A percentile compares a stretch with the other conserved stretches of the same genome.
These are phyloP conservation scores for Nigrospora oryzae DNA, from an alignment of 2,329 filamentous ascomycete species.

Conservation along the genomic window DNA sequence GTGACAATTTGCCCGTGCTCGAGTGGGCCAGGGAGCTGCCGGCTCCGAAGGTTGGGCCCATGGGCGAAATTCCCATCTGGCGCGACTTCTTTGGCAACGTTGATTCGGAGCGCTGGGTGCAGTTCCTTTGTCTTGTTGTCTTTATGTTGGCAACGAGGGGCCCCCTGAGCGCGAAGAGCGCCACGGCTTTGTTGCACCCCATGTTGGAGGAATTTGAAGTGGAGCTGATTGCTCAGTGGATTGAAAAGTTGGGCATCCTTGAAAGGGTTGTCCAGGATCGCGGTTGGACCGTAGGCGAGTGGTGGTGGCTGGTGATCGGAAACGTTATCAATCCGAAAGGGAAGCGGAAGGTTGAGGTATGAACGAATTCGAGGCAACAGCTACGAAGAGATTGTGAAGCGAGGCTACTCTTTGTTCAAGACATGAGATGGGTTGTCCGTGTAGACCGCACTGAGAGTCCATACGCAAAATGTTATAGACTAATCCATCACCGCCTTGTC, in stretches of 20 bases:
- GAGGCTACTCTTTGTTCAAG: too few species aligned
- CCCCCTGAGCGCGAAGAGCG: slow-evolving; percentile 41
- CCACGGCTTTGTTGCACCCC: slow-evolving; percentile 47
- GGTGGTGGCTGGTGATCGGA: slow-evolving; percentile 60
- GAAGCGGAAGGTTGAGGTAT: neutral
- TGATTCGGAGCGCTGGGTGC: slow-evolving; percentile 54
- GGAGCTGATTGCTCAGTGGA: slow-evolving; percentile 50
- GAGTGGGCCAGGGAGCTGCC: slow-evolving; percentile 23
- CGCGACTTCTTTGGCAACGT: slow-evolving; percentile 57
- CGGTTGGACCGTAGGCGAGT: slow-evolving; percentile 44
- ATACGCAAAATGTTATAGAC: too few species aligned
- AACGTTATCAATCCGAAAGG: slow-evolving; percentile 13
- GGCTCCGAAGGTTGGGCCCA: slow-evolving; percentile 31
- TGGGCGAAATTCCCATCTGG: slow-evolving; percentile 59
- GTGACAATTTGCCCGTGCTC: slow-evolving; percentile 38
- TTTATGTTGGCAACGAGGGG: slow-evolving; percentile 56
- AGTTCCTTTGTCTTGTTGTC: slow-evolving; percentile 52
- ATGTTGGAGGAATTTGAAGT: slow-evolving; percentile 57
- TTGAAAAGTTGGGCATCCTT: slow-evolving; percentile 42
- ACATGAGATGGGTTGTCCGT: too few species aligned
- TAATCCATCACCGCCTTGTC: too few species aligned
- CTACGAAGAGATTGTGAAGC: too few species aligned
- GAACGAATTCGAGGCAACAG: too few species aligned
- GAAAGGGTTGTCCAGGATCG: slow-evolving; percentile 27
- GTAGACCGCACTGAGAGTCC: too few species aligned